These are phyloP conservation scores for Fonsecaea nubica DNA, from an alignment of 2,329 filamentous ascomycete species.

Conservation along the genomic window DNA sequence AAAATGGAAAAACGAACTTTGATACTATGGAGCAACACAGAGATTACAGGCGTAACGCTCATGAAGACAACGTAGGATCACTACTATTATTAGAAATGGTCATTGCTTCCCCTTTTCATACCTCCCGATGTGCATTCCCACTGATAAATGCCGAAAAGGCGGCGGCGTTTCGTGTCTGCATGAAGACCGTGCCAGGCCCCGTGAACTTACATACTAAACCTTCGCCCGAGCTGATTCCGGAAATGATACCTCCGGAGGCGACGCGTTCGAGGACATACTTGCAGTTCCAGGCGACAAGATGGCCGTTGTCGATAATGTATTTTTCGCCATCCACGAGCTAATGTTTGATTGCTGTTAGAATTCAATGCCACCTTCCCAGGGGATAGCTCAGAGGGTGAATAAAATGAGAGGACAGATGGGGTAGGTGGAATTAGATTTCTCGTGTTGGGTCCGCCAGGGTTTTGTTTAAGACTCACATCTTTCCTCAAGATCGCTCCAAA, in stretches of 20 bases:
- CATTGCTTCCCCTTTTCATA: conserved; percentile 13
- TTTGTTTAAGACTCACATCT: conserved; percentile 67
- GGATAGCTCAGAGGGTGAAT: background rate
- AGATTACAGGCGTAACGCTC: conserved; percentile 3
- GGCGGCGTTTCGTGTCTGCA: conserved; percentile 87
- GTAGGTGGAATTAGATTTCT: too few species aligned
- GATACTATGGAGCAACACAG: background rate
- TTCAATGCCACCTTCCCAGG: background rate
- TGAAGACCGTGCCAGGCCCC: conserved; percentile 84
- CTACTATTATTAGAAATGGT: conserved; percentile 5
- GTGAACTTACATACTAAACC: conserved; percentile 94
- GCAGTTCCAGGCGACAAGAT: conserved; percentile 95
- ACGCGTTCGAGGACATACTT: conserved; percentile 91
- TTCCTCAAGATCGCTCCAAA: conserved; percentile 96
- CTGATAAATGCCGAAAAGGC: conserved; percentile 59
- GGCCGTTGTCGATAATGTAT: conserved; percentile 91
- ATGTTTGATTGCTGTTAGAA: background rate
- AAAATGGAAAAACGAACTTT: conserved; percentile 6
- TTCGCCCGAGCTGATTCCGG: conserved; percentile 79
- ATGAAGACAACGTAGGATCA: background rate
- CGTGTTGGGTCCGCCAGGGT: background rate
- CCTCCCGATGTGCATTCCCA: conserved; percentile 22
- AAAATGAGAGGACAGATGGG: conserved; percentile 2
- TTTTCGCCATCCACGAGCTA: conserved; percentile 70
- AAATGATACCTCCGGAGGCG: conserved; percentile 90